phyloP scores from a whole-genome alignment of 164 flowering plant genomes.

The Liquidambar formosana region DNA sequence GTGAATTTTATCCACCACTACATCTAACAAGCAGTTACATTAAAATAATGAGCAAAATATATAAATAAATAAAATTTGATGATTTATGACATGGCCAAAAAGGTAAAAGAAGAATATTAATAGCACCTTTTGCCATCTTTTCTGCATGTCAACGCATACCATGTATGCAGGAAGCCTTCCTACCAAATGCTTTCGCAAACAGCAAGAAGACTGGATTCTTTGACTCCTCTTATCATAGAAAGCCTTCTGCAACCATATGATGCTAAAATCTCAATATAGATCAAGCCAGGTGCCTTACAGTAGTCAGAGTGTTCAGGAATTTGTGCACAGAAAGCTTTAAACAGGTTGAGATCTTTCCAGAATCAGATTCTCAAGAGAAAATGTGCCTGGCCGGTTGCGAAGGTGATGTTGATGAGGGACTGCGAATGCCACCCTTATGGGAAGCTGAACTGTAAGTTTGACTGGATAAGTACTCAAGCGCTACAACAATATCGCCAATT shows the following conservation, averaged over 20 bases:
- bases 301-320: neutral
- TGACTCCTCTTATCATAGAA: conserved; percentile 10
- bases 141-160: neutral
- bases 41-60: neutral
- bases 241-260: neutral
- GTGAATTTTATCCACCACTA: neutral
- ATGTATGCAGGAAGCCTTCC: neutral
- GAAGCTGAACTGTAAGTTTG: conserved; percentile 38
- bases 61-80: no score
- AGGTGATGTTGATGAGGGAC: conserved; percentile 26
- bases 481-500: conserved; percentile 67
- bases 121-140: neutral
- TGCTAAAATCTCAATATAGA: neutral
- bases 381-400: neutral
- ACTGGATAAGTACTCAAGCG: conserved; percentile 67
- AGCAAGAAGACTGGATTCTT: neutral
- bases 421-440: conserved; percentile 7
- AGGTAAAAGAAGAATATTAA: neutral
- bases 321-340: conserved; percentile 4
- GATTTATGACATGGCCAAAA: neutral
- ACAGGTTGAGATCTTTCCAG: conserved; percentile 5
- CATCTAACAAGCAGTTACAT: neutral
- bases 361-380: conserved; percentile 12
- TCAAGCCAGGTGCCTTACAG: neutral
- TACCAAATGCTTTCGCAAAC: neutral